A percentile compares a stretch with the other conserved stretches of the same genome.
phyloP scores from a whole-genome alignment of 164 flowering plant genomes.

The Houttuynia cordata region DNA sequence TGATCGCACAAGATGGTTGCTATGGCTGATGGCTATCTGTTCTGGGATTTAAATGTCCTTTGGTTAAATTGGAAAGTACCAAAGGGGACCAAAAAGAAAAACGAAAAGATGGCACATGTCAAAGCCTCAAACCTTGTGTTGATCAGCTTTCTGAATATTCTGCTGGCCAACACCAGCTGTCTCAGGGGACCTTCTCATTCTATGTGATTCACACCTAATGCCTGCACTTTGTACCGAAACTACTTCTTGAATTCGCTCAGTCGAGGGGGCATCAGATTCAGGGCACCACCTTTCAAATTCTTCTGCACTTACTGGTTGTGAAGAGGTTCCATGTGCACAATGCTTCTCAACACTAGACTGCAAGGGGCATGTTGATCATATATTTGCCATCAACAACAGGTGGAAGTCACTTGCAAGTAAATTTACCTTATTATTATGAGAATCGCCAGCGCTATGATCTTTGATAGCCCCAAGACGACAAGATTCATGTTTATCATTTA shows the following conservation, averaged over 20 bases:
- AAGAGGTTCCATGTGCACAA: neutral
- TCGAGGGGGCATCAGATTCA: constrained; percentile 2
- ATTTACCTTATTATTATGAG: constrained; percentile 13
- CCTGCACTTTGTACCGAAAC: constrained; percentile 1
- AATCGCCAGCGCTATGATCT: constrained; percentile 1
- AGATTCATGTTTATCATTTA: constrained; percentile 2
- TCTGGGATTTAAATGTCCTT: constrained; percentile 13
- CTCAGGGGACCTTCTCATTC: constrained; percentile 7
- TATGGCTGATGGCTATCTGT: constrained; percentile 13
- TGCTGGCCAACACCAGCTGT: constrained; percentile 9
- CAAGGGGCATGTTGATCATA: constrained; percentile 3
- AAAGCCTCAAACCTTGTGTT: constrained; percentile 12
- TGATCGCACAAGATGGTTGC: constrained; percentile 5
- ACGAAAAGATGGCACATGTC: constrained; percentile 10
- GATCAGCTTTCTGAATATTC: constrained; percentile 10
- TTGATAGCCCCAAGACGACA: constrained; percentile 5
- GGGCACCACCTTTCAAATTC: constrained; percentile 5
- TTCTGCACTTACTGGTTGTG: constrained; percentile 4
- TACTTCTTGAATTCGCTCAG: constrained; percentile 7
- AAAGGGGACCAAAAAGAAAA: constrained; percentile 6
- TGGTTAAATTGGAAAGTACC: constrained; percentile 10
- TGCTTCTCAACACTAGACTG: constrained; percentile 12
- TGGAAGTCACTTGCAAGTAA: neutral
- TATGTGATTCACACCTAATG: constrained; percentile 6
- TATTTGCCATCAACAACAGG: neutral